phyloP scores from a whole-genome alignment of 2,329 filamentous ascomycete genomes.

The Penicillium sclerotiorum region DNA sequence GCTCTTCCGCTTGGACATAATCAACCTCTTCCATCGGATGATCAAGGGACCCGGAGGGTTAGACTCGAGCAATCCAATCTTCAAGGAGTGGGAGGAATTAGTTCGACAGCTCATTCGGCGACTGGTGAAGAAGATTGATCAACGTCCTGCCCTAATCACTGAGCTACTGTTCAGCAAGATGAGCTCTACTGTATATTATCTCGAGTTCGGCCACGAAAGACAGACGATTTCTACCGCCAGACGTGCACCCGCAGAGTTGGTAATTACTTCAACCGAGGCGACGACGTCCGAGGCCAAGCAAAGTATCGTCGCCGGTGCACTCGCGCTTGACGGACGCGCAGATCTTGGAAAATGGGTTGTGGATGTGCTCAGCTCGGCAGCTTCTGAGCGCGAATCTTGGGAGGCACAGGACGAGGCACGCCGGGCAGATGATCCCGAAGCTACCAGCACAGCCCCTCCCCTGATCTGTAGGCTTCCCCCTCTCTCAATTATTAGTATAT shows the following conservation, averaged over 20 bases:
- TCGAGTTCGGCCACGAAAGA: constrained; percentile 88
- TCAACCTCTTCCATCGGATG: constrained; percentile 85
- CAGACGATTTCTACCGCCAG: constrained; percentile 68
- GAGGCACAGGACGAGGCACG: constrained; percentile 69
- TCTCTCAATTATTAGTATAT: background rate
- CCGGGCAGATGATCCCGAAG: constrained; percentile 43
- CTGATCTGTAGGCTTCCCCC: constrained; percentile 51
- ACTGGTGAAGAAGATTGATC: constrained; percentile 80
- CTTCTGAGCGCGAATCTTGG: constrained; percentile 75
- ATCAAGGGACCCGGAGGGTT: constrained; percentile 84
- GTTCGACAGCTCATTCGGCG: constrained; percentile 80
- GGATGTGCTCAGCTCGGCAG: constrained; percentile 67
- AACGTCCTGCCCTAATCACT: constrained; percentile 80
- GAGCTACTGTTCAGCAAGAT: constrained; percentile 97
- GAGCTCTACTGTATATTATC: constrained; percentile 76
- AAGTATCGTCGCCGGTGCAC: constrained; percentile 74
- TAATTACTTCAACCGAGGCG: constrained; percentile 73
- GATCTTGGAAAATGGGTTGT: constrained; percentile 83
- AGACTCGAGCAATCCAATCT: constrained; percentile 66
- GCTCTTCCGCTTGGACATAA: constrained; percentile 87
- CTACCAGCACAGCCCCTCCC: constrained; percentile 28
- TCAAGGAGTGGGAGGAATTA: constrained; percentile 89
- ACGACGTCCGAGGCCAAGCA: constrained; percentile 68
- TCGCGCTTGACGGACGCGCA: constrained; percentile 77
- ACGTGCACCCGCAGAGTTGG: constrained; percentile 75